Evolutionary conservation across 2,329 filamentous ascomycete species (phyloP).

Genomic region (Akanthomyces muscarius): DNA sequence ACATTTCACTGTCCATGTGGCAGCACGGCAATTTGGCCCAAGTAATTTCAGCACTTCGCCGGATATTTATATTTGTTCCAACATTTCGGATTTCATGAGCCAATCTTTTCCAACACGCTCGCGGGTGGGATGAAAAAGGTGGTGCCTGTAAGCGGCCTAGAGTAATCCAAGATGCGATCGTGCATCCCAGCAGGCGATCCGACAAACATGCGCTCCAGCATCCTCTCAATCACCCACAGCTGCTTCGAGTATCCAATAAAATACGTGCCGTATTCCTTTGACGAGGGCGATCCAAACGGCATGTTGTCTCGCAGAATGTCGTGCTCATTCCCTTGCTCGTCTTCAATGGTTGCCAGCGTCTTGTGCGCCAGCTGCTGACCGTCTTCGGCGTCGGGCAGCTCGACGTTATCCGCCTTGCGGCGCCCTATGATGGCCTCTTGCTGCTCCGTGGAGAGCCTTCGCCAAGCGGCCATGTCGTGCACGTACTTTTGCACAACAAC

Average conservation of each 20-base stretch:
- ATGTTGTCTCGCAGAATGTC: slow-evolving; percentile 56
- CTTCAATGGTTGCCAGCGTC: slow-evolving; percentile 49
- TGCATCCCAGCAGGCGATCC: slow-evolving; percentile 50
- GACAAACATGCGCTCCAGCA: slow-evolving; percentile 55
- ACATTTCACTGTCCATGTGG: not conserved
- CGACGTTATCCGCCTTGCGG: slow-evolving; percentile 54
- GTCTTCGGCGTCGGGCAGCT: slow-evolving; percentile 47
- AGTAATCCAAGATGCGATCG: slow-evolving; percentile 54
- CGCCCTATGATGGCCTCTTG: slow-evolving; percentile 56
- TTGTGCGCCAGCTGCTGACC: slow-evolving; percentile 51
- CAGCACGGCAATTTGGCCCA: not conserved
- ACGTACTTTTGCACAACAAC: slow-evolving; percentile 58
- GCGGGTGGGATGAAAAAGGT: slow-evolving; percentile 42
- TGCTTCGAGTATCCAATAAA: slow-evolving; percentile 52
- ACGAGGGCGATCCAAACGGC: slow-evolving; percentile 53
- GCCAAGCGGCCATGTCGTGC: slow-evolving; percentile 48
- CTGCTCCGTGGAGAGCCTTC: slow-evolving; percentile 41
- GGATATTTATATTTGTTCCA: not conserved
- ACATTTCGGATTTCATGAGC: not conserved
- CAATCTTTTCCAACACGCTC: not conserved
- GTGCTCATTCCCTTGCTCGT: slow-evolving; percentile 46
- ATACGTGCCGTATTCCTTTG: slow-evolving; percentile 53
- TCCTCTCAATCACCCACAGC: slow-evolving; percentile 55
- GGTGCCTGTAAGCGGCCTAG: slow-evolving; percentile 46
- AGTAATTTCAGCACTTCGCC: not conserved